Conservation (phyloP, 1,284 basidiomycete species). For the Pholiota adiposa region DNA sequence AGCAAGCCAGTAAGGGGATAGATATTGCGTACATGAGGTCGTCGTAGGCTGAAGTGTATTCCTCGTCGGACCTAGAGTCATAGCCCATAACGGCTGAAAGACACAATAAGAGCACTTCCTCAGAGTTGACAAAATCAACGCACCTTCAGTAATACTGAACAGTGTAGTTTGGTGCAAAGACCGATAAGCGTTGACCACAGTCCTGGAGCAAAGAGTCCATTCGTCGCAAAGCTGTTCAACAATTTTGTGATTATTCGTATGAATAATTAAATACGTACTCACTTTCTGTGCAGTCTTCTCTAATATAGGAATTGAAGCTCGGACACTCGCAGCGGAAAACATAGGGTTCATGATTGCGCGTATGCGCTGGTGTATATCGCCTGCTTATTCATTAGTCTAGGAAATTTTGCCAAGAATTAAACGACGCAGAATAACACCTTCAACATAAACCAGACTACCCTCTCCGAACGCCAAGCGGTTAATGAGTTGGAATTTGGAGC, state of each 20-base stretch:
- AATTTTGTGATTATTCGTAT: background rate
- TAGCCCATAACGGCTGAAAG: constrained; percentile 12
- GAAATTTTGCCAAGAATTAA: background rate
- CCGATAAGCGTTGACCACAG: background rate
- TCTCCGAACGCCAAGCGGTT: constrained; percentile 5
- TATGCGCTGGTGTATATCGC: constrained; percentile 2
- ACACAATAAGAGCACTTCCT: background rate
- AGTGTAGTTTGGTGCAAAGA: constrained; percentile 5
- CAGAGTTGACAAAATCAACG: background rate
- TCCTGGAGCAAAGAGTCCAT: background rate
- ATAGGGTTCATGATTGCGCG: constrained; percentile 5
- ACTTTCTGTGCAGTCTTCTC: constrained; percentile 5
- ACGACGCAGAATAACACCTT: background rate
- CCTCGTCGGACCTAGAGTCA: background rate
- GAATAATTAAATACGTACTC: background rate
- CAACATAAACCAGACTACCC: constrained; percentile 6
- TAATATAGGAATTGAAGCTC: background rate
- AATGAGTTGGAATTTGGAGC: constrained; percentile 2
- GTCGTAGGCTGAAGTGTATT: constrained; percentile 4
- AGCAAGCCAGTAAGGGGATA: background rate
- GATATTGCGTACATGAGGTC: constrained; percentile 2
- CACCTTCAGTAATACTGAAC: constrained; percentile 5
- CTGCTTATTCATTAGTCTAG: background rate
- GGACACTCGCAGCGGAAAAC: constrained; percentile 1
- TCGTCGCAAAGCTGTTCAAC: background rate